Evolutionary conservation across 106 monocot species (phyloP).

Genomic region (Phalaenopsis aphrodite): DNA sequence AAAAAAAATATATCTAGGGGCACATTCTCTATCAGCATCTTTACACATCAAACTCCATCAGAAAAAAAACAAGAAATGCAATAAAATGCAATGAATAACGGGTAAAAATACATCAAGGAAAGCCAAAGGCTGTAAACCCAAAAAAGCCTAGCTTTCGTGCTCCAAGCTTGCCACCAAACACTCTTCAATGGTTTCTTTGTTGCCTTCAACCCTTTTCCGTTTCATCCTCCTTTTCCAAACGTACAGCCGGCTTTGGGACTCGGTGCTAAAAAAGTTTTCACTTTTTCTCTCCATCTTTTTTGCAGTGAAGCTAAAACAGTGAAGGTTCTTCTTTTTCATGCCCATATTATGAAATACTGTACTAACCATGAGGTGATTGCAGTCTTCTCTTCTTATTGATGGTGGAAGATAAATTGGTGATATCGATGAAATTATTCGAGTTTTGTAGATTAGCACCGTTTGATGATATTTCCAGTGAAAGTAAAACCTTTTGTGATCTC

Average conservation of each 20-base stretch:
- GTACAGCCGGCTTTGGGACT: not conserved
- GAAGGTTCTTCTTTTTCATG: not conserved
- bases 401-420: not conserved
- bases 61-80: too few species aligned
- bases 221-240: not conserved
- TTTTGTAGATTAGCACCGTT: constrained; percentile 3
- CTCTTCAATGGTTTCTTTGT: constrained; percentile 2
- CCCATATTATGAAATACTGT: not conserved
- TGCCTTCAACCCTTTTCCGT: not conserved
- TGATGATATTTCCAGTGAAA: constrained; percentile 10
- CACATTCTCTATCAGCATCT: too few species aligned
- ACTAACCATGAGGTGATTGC: not conserved
- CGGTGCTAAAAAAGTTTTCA: not conserved
- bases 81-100: too few species aligned
- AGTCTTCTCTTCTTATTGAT: constrained; percentile 14
- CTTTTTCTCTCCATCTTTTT: not conserved
- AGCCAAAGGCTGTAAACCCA: not conserved
- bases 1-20: too few species aligned
- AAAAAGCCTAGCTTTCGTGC: not conserved
- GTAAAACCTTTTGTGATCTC: constrained; percentile 6
- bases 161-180: not conserved
- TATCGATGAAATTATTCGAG: constrained; percentile 1
- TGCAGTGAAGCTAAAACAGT: not conserved
- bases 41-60: too few species aligned
- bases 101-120: not conserved